Evolutionary conservation across 164 flowering plant species (phyloP).

Genomic region (grape (Vitis vinifera)): DNA sequence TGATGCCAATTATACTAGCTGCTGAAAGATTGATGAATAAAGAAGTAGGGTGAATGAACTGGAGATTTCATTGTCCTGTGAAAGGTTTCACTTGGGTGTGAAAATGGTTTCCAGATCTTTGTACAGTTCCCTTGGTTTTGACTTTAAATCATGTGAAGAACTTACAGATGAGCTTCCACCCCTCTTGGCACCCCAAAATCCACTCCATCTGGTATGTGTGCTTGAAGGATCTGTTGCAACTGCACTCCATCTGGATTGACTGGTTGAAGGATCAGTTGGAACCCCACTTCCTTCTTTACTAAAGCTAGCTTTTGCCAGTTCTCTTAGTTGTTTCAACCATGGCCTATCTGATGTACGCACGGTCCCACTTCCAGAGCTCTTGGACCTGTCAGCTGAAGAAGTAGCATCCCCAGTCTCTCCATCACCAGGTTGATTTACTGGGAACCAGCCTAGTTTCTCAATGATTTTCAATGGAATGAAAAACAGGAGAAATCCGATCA

Average conservation of each 20-base stretch:
- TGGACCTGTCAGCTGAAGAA: constrained; percentile 30
- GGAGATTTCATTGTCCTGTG: no score
- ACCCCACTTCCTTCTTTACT: constrained; percentile 41
- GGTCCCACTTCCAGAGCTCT: constrained; percentile 49
- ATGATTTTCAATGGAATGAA: constrained; percentile 47
- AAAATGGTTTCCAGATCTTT: constrained; percentile 86
- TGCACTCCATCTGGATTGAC: constrained; percentile 44
- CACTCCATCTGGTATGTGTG: constrained; percentile 36
- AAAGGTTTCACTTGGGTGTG: constrained; percentile 42
- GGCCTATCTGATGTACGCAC: constrained; percentile 59
- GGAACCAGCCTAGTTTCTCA: constrained; percentile 32
- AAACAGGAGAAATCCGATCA: constrained; percentile 49
- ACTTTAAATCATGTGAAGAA: constrained; percentile 45
- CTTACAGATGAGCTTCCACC: constrained; percentile 67
- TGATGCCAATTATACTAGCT: no score
- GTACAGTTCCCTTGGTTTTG: constrained; percentile 52
- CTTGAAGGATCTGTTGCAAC: no score
- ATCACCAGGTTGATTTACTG: constrained; percentile 2
- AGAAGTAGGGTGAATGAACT: no score
- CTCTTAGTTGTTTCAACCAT: constrained; percentile 80
- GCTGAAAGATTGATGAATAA: no score
- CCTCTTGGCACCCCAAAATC: constrained; percentile 52
- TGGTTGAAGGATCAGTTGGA: constrained; percentile 63
- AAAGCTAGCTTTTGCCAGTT: constrained; percentile 82
- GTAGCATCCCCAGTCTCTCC: constrained; percentile 26